Conservation (phyloP, 495 filamentous ascomycete genomes). For the Annulohypoxylon nitens region DNA sequence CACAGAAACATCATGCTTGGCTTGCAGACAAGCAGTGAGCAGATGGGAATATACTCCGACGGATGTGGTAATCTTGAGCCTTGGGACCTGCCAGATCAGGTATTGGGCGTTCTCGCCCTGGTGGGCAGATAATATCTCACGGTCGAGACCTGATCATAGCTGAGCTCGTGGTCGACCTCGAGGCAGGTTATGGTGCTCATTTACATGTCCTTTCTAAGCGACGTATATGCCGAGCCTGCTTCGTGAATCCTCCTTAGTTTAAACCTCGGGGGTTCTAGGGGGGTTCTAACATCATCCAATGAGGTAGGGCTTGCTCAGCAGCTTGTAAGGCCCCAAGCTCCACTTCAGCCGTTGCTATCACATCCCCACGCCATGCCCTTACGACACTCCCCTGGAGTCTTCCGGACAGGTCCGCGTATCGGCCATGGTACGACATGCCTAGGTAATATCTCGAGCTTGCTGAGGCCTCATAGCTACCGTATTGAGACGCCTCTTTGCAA, state of each 20-base stretch:
- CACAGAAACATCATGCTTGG: slow-evolving; percentile 20
- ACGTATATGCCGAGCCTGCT: slow-evolving; percentile 37
- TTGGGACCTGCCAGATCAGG: slow-evolving; percentile 49
- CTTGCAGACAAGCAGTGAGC: slow-evolving; percentile 29
- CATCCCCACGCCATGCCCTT: slow-evolving; percentile 32
- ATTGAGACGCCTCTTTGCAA: slow-evolving; percentile 40
- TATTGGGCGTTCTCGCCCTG: slow-evolving; percentile 35
- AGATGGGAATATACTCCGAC: slow-evolving; percentile 26
- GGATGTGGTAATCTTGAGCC: slow-evolving; percentile 25
- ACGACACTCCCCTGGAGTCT: slow-evolving; percentile 29
- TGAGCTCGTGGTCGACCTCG: slow-evolving; percentile 41
- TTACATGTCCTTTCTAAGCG: slow-evolving; percentile 17
- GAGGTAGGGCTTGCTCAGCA: slow-evolving; percentile 45
- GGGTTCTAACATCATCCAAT: slow-evolving; percentile 37
- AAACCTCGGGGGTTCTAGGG: slow-evolving; percentile 36
- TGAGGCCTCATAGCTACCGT: slow-evolving; percentile 42
- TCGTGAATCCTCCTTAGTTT: slow-evolving; percentile 31
- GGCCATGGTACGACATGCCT: slow-evolving; percentile 40
- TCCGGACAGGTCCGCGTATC: slow-evolving; percentile 39
- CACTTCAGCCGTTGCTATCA: slow-evolving; percentile 44
- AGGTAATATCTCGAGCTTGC: slow-evolving; percentile 40
- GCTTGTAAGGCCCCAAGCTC: slow-evolving; percentile 49
- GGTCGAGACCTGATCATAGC: slow-evolving; percentile 35
- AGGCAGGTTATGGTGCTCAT: slow-evolving; percentile 31
- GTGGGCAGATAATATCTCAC: slow-evolving; percentile 37